These are phyloP conservation scores for Mortierella sp. DNA, from an alignment of 371 early-diverging fungal genomes.

Conservation along the genomic window DNA sequence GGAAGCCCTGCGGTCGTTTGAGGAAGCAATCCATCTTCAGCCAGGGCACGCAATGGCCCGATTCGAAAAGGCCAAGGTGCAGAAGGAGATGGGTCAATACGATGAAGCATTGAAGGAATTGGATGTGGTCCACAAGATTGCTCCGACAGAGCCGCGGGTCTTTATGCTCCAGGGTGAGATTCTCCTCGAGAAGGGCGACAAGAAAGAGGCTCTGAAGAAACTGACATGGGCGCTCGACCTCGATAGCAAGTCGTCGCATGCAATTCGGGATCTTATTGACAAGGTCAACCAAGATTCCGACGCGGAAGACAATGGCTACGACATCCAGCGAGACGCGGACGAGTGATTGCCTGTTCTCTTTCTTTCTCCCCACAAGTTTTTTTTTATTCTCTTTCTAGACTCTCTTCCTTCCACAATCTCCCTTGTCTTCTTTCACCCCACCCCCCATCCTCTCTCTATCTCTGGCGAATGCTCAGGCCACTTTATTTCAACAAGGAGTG, in stretches of 20 bases:
- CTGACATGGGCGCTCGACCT: slow-evolving; percentile 75
- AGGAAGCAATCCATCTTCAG: slow-evolving; percentile 52
- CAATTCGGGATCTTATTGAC: slow-evolving; percentile 68
- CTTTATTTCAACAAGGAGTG: background rate
- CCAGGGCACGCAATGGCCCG: slow-evolving; percentile 63
- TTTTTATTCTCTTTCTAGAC: background rate
- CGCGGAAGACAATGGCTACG: slow-evolving; percentile 27
- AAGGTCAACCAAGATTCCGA: slow-evolving; percentile 50
- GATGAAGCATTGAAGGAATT: slow-evolving; percentile 69
- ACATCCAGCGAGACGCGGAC: slow-evolving; percentile 31
- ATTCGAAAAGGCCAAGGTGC: slow-evolving; percentile 67
- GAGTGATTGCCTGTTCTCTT: background rate
- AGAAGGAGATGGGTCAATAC: slow-evolving; percentile 65
- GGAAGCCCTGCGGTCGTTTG: slow-evolving; percentile 55
- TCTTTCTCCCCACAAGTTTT: background rate
- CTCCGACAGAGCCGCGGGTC: slow-evolving; percentile 73
- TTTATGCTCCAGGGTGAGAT: slow-evolving; percentile 78
- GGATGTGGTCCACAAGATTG: slow-evolving; percentile 60
- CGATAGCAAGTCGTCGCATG: slow-evolving; percentile 63
- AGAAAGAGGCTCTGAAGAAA: slow-evolving; percentile 66
- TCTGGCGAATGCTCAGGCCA: background rate
- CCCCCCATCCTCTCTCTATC: background rate
- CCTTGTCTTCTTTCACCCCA: background rate
- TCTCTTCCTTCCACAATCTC: background rate
- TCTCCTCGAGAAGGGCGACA: slow-evolving; percentile 67